Conservation (phyloP, 2,329 filamentous ascomycete species). For the Beauveria sp. region DNA sequence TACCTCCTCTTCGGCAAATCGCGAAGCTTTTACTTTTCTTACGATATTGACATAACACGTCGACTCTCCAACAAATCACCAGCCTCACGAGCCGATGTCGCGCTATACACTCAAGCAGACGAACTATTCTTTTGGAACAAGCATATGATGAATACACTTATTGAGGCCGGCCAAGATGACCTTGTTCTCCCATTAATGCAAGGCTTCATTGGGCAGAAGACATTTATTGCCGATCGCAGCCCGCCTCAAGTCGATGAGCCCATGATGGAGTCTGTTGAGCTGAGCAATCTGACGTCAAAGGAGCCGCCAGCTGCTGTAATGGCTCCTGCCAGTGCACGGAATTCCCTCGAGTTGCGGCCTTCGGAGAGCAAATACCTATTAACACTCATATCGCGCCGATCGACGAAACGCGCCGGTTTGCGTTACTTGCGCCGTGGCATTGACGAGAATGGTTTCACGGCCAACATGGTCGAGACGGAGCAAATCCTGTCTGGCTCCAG, state of each 20-base stretch:
- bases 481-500: slow-evolving; percentile 72
- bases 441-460: slow-evolving; percentile 80
- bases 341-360: slow-evolving; percentile 34
- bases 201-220: slow-evolving; percentile 82
- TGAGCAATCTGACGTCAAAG: slow-evolving; percentile 29
- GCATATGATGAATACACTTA: slow-evolving; percentile 65
- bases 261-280: slow-evolving; percentile 39
- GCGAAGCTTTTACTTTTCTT: slow-evolving; percentile 88
- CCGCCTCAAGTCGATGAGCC: slow-evolving; percentile 46
- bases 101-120: slow-evolving; percentile 68
- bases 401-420: slow-evolving; percentile 75
- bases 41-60: slow-evolving; percentile 86
- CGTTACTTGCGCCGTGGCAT: slow-evolving; percentile 85
- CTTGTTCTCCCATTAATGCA: slow-evolving; percentile 81
- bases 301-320: slow-evolving; percentile 12
- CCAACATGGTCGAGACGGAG: slow-evolving; percentile 91
- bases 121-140: slow-evolving; percentile 87
- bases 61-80: slow-evolving; percentile 36
- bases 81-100: slow-evolving; percentile 24
- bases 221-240: slow-evolving; percentile 64
- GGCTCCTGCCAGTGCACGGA: slow-evolving; percentile 16
- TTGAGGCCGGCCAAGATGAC: slow-evolving; percentile 61
- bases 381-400: slow-evolving; percentile 88
- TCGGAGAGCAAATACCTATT: slow-evolving; percentile 60
- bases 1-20: slow-evolving; percentile 78